Evolutionary conservation across 257 asterid species (phyloP).

Genomic region (Galeopsis tetrahit): DNA sequence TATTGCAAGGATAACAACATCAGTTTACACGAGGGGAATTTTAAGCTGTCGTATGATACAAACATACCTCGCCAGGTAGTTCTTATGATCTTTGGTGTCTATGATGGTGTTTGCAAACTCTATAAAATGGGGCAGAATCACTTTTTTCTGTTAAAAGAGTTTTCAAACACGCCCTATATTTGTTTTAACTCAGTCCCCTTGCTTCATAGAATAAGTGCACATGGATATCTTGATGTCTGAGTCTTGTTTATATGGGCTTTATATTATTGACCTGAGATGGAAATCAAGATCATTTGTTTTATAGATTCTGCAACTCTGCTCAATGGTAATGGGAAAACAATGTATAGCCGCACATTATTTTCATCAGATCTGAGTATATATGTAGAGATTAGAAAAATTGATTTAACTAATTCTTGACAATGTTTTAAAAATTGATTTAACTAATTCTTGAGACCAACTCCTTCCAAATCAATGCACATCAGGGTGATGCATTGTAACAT

Average conservation of each 20-base stretch:
- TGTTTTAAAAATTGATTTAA: neutral
- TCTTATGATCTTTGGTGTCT: conserved; percentile 11
- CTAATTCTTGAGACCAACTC: neutral
- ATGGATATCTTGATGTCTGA: conserved; percentile 1
- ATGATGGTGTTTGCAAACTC: neutral
- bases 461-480: neutral
- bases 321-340: neutral
- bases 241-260: neutral
- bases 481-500: neutral
- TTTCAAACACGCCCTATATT: neutral
- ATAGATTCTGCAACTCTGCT: neutral
- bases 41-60: conserved; percentile 77
- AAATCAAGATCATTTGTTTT: neutral
- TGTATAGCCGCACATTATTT: neutral
- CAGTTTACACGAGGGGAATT: conserved; percentile 56
- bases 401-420: neutral
- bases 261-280: neutral
- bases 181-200: neutral
- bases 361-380: neutral
- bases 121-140: neutral
- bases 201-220: neutral
- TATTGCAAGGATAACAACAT: conserved; percentile 69
- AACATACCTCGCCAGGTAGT: conserved; percentile 94
- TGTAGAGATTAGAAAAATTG: neutral
- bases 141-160: neutral